phyloP scores from a whole-genome alignment of 768 basidiomycete genomes.

The Podaxis pistillaris region DNA sequence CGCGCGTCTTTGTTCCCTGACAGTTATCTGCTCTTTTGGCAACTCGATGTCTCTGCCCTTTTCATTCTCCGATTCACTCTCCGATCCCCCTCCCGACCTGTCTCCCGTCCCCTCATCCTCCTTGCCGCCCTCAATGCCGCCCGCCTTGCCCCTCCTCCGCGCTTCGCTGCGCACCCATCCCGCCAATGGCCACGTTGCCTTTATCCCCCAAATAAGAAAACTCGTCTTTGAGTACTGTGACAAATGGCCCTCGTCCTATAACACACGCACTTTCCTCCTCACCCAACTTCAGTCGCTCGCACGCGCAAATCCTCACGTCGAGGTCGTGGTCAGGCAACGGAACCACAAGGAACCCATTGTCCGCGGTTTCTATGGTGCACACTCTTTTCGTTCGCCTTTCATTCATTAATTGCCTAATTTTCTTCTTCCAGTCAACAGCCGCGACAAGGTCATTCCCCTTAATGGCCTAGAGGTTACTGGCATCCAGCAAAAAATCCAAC shows the following conservation, averaged over 20 bases:
- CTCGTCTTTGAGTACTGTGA: constrained; percentile 90
- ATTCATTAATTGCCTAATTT: constrained; percentile 15
- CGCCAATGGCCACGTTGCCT: constrained; percentile 73
- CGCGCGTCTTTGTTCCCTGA: constrained; percentile 17
- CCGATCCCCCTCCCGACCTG: constrained; percentile 2
- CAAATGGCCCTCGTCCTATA: constrained; percentile 72
- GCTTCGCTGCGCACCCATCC: constrained; percentile 53
- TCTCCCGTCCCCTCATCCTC: constrained; percentile 22
- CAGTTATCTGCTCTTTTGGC: neutral
- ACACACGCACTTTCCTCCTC: constrained; percentile 67
- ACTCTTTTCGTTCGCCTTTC: constrained; percentile 14
- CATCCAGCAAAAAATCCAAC: constrained; percentile 75
- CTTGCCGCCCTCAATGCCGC: constrained; percentile 14
- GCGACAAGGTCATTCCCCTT: constrained; percentile 86
- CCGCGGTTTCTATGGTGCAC: constrained; percentile 79
- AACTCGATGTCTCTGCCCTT: neutral
- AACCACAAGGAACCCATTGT: constrained; percentile 76
- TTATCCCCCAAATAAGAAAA: constrained; percentile 78
- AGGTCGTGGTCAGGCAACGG: constrained; percentile 78
- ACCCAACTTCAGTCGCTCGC: constrained; percentile 66
- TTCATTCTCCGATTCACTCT: constrained; percentile 19
- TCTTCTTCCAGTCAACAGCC: constrained; percentile 64
- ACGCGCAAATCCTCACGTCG: constrained; percentile 74
- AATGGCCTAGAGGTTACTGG: constrained; percentile 72
- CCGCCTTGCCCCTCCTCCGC: constrained; percentile 21